Base-by-base conservation (phyloP, 345 rosid species). In the Cardamine chenopodiifolia region DNA sequence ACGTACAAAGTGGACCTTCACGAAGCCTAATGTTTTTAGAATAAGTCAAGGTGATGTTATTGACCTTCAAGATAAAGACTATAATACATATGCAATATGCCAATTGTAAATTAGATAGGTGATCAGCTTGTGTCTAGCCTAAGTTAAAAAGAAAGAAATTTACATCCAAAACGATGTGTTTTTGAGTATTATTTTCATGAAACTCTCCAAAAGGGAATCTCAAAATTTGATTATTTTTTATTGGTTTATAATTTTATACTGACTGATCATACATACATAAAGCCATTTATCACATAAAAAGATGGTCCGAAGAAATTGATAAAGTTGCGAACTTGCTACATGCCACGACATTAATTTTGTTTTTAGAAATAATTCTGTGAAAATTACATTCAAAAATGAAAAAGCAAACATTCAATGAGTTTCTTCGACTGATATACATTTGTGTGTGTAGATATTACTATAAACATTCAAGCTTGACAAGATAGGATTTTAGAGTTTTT, bases 1-100 rank as follows among this genome's bases (percentile, higher is more conserved):
- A 76, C 65, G 66, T 69, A 54, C 65, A 76, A 76, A 54, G 75
- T 53, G 70, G 79, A 54, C 70, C 79, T 62, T 44, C 26, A 63
- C 53, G 52, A 48, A 47, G 40, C 66, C 59, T 70, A 40, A 56
- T 56, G 59, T 13, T 42, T 10, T 42, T 56, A 26, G 65, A 44
- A 76, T 37, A 70, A 47, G 28, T 26, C 28, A 26, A 26, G 28
- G 57, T 62, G 64, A 63, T 62, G 60, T 70, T 48, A 19, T 77
- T 56, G 71, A 77, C 80, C 23, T 56, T 63, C 37, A 35, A 63
- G 53, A 62, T 22, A 18, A 70, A 34, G 66, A 28, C 61, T 49
- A 18, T 25, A 52, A 20, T 11, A 19, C 56, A 68, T 39, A 40
- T 37, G 28, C 17, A 15, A 58, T 59, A 68, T 28, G 17, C 17